These are phyloP conservation scores for Dipodascus geniculatus DNA, from an alignment of 805 yeast genomes.

Conservation along the genomic window DNA sequence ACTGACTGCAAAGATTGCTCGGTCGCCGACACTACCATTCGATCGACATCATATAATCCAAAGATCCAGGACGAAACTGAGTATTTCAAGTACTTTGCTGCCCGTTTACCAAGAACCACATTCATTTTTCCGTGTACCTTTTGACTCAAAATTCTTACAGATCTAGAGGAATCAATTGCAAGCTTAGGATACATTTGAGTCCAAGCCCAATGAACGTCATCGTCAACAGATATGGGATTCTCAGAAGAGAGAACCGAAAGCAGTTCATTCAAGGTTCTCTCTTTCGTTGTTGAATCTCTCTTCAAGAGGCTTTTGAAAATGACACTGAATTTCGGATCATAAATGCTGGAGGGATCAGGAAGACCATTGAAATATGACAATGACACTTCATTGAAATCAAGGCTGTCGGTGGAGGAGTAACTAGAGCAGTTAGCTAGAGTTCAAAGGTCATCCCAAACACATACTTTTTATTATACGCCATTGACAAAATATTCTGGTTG, in stretches of 20 bases:
- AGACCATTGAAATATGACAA: slow-evolving; percentile 65
- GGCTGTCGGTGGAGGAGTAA: background rate
- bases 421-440: background rate
- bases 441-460: background rate
- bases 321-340: slow-evolving; percentile 40
- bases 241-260: slow-evolving; percentile 24
- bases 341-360: slow-evolving; percentile 51
- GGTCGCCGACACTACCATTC: slow-evolving; percentile 43
- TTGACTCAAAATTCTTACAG: slow-evolving; percentile 52
- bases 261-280: slow-evolving; percentile 58
- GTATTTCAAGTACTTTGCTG: slow-evolving; percentile 56
- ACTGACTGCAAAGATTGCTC: slow-evolving; percentile 35
- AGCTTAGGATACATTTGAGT: slow-evolving; percentile 74
- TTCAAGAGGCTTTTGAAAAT: slow-evolving; percentile 69
- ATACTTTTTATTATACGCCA: background rate
- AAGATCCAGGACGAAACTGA: slow-evolving; percentile 63
- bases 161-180: slow-evolving; percentile 56
- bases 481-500: background rate
- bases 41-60: slow-evolving; percentile 62
- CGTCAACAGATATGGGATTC: slow-evolving; percentile 33
- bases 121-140: slow-evolving; percentile 50
- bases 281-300: slow-evolving; percentile 75
- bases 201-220: slow-evolving; percentile 49
- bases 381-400: slow-evolving; percentile 38
- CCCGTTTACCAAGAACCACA: slow-evolving; percentile 38